These are phyloP conservation scores for Moringa oleifera DNA, from an alignment of 345 rosid species.

Conservation along the genomic window DNA sequence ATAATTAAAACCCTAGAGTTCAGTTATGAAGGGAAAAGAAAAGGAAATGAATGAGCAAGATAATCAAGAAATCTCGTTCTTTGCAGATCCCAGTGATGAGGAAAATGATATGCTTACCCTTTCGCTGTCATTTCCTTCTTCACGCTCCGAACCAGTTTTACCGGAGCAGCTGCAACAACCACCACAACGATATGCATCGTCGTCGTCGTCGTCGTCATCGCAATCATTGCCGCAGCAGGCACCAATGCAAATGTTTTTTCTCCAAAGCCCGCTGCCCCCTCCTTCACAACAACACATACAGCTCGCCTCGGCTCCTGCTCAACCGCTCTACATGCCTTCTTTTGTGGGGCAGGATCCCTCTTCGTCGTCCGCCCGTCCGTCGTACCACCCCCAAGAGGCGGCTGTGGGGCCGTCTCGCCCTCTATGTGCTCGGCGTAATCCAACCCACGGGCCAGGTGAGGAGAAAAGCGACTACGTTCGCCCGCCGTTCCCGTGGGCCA, in stretches of 20 bases:
- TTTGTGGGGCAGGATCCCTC: not conserved
- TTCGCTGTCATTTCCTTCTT: conserved; percentile 1
- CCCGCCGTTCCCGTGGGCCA: conserved; percentile 72
- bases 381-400: not conserved
- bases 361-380: not conserved
- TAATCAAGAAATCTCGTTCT: too few relatives aligned
- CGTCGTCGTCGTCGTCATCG: not conserved
- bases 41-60: too few relatives aligned
- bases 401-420: conserved; percentile 1
- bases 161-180: not conserved
- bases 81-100: conserved; percentile 1
- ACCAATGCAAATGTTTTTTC: not conserved
- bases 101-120: conserved; percentile 20
- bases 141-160: not conserved
- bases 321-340: not conserved
- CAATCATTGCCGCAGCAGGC: not conserved
- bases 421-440: conserved; percentile 23
- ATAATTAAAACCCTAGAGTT: too few relatives aligned
- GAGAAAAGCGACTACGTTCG: conserved; percentile 34
- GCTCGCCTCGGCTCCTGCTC: conserved; percentile 9
- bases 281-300: conserved; percentile 1
- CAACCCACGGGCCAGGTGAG: conserved; percentile 10
- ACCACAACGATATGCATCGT: not conserved
- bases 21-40: not conserved
- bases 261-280: not conserved